Conservation (phyloP, 306 rosid genomes). For the Malus asiatica region DNA sequence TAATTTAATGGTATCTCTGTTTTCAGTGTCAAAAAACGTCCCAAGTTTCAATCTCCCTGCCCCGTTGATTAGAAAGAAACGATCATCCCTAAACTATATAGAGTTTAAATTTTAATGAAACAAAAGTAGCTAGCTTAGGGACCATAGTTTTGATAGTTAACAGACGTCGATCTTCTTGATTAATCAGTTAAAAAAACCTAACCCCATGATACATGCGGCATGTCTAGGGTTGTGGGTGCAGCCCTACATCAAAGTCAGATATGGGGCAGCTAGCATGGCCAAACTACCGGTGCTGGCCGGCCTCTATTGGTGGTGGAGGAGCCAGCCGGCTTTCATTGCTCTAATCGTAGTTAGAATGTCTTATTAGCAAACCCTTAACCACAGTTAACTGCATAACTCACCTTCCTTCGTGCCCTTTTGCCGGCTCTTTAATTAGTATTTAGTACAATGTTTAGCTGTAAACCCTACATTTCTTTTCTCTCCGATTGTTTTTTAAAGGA, state of each 20-base stretch:
- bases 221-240: conserved; percentile 28
- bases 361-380: conserved; percentile 25
- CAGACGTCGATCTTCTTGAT: conserved; percentile 5
- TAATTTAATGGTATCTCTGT: not conserved
- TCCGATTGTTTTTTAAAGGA: conserved; percentile 2
- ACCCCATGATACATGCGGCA: conserved; percentile 26
- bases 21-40: not conserved
- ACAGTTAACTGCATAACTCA: conserved; percentile 10
- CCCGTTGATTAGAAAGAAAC: not conserved
- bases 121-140: not conserved
- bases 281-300: conserved; percentile 24
- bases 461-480: not conserved
- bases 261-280: conserved; percentile 29
- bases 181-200: conserved; percentile 20
- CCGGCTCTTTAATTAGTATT: conserved; percentile 33
- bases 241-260: conserved; percentile 25
- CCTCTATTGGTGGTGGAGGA: conserved; percentile 5
- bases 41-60: not conserved
- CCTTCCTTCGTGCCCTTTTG: conserved; percentile 36
- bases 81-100: not conserved
- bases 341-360: conserved; percentile 35
- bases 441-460: conserved; percentile 43
- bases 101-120: not conserved
- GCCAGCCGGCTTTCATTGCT: conserved; percentile 38
- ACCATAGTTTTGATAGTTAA: not conserved